Percentiles rank a stretch among this genome's conserved stretches.
These are phyloP conservation scores for Amanita thiersii DNA, from an alignment of 768 basidiomycete genomes.

Conservation along the genomic window DNA sequence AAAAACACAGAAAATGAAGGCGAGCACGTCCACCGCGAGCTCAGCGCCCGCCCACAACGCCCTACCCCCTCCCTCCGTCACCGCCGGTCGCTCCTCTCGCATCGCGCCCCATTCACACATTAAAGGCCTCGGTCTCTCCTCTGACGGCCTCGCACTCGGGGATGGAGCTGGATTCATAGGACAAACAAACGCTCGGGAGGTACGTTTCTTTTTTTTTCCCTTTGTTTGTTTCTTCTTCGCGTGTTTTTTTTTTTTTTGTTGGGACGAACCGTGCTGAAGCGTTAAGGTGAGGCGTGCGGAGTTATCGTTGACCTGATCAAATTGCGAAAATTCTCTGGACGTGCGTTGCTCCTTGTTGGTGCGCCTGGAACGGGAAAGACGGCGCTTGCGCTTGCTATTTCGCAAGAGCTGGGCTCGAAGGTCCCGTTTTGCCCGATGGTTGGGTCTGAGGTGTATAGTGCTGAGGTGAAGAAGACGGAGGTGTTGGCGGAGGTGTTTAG, in stretches of 20 bases:
- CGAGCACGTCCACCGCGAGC: slow-evolving; percentile 33
- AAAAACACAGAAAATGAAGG: slow-evolving; percentile 26
- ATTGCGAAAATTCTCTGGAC: slow-evolving; percentile 88
- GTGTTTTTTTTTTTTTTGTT: too few relatives aligned
- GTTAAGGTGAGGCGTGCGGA: slow-evolving; percentile 66
- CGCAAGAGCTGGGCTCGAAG: slow-evolving; percentile 89
- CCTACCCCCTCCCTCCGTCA: slow-evolving; percentile 48
- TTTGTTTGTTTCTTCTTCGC: slow-evolving; percentile 3
- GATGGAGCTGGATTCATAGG: slow-evolving; percentile 87
- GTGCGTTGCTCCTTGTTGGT: slow-evolving; percentile 87
- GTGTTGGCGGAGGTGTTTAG: slow-evolving; percentile 93
- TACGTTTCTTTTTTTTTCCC: slow-evolving; percentile 20
- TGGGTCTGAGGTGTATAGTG: slow-evolving; percentile 92
- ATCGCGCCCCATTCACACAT: slow-evolving; percentile 95
- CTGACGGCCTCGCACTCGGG: slow-evolving; percentile 70
- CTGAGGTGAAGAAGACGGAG: slow-evolving; percentile 99
- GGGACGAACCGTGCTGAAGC: too few relatives aligned
- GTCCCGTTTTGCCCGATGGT: slow-evolving; percentile 99
- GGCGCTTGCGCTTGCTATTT: slow-evolving; percentile 89
- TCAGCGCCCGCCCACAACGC: slow-evolving; percentile 64
- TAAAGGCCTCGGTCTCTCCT: slow-evolving; percentile 84
- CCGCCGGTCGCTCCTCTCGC: slow-evolving; percentile 62
- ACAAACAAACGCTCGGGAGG: slow-evolving; percentile 86
- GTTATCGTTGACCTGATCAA: slow-evolving; percentile 86
- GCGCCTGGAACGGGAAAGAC: slow-evolving; percentile 99